phyloP scores from a whole-genome alignment of 1,139 yeast genomes.

The Taiozyma sp. region DNA sequence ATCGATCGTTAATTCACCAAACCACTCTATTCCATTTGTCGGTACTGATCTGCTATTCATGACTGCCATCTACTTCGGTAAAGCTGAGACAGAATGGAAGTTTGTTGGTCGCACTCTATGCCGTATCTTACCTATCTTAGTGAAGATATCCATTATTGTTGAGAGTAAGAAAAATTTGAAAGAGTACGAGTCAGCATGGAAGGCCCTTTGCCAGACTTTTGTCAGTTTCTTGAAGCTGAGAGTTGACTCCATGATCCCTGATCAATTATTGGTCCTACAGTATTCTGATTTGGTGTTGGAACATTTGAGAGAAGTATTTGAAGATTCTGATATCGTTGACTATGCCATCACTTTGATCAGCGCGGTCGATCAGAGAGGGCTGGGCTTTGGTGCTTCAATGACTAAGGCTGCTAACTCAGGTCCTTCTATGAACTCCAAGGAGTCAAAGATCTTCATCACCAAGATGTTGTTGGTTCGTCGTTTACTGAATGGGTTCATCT shows the following conservation, averaged over 20 bases:
- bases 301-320: slow-evolving; percentile 37
- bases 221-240: slow-evolving; percentile 45
- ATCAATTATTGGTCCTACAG: slow-evolving; percentile 56
- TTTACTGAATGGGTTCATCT: slow-evolving; percentile 45
- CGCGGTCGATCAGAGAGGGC: slow-evolving; percentile 50
- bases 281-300: slow-evolving; percentile 50
- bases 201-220: slow-evolving; percentile 37
- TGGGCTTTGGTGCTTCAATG: slow-evolving; percentile 15
- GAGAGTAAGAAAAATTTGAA: slow-evolving; percentile 24
- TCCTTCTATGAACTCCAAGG: slow-evolving; percentile 33
- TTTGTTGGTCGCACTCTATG: slow-evolving; percentile 61
- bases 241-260: slow-evolving; percentile 45
- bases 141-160: slow-evolving; percentile 35
- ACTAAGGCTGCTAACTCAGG: slow-evolving; percentile 9
- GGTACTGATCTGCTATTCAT: slow-evolving; percentile 48
- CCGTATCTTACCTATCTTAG: slow-evolving; percentile 48
- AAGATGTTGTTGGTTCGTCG: slow-evolving; percentile 59
- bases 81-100: slow-evolving; percentile 55
- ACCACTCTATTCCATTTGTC: slow-evolving; percentile 36
- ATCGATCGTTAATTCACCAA: neutral
- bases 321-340: slow-evolving; percentile 35
- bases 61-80: slow-evolving; percentile 42
- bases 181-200: slow-evolving; percentile 31
- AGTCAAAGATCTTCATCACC: slow-evolving; percentile 50
- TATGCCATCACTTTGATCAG: slow-evolving; percentile 39